Conservation (phyloP, 768 basidiomycete species). For the Tricholoma sp. region DNA sequence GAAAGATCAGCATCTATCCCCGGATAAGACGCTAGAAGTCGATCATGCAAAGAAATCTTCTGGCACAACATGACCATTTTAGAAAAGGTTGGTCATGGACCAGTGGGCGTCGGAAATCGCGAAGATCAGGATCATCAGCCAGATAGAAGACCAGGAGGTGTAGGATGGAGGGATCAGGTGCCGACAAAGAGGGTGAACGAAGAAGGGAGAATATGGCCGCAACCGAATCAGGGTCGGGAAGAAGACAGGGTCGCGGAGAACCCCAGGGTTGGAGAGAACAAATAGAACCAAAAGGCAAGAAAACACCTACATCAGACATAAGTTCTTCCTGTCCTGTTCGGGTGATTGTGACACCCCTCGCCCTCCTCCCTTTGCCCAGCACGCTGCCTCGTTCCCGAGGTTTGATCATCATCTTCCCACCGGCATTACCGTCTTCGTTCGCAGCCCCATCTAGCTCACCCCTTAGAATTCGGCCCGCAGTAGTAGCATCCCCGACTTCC, state of each 20-base stretch:
- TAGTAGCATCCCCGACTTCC: constrained; percentile 57
- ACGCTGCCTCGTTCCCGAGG: constrained; percentile 50
- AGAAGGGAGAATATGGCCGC: neutral
- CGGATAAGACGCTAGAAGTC: neutral
- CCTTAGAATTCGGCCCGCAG: constrained; percentile 63
- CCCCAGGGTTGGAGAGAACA: neutral
- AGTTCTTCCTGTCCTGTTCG: constrained; percentile 75
- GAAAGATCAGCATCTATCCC: neutral
- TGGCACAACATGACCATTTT: neutral
- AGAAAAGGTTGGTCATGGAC: neutral
- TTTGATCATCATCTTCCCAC: constrained; percentile 29
- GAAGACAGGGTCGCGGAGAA: no score
- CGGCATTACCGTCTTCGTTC: neutral
- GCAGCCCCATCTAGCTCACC: constrained; percentile 24
- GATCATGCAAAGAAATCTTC: neutral
- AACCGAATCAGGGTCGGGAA: neutral
- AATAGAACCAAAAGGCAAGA: neutral
- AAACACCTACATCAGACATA: constrained; percentile 63
- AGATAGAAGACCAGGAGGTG: neutral
- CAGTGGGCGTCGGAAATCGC: neutral
- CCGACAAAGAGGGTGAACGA: neutral
- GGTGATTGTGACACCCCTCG: constrained; percentile 81
- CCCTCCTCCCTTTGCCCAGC: constrained; percentile 71
- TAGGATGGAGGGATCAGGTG: neutral
- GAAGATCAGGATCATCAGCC: neutral